Base-by-base conservation (phyloP, 768 basidiomycete species). In the Leucocoprinus sp. region DNA sequence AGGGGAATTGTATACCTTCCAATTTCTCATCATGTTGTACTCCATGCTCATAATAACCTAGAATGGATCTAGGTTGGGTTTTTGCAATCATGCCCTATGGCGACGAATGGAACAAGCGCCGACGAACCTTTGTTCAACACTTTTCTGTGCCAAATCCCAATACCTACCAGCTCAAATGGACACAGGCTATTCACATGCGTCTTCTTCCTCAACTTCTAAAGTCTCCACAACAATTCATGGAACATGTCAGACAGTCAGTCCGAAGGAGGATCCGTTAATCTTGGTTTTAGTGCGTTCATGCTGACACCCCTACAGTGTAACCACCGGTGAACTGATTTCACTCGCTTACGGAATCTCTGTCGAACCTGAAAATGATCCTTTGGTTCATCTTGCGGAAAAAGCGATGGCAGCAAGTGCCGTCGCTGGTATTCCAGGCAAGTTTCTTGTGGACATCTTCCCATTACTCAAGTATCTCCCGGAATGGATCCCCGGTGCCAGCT, bases 41-140 rank as follows among this genome's bases (percentile, higher is more conserved):
- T 2, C 9, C 17, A 21, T n/a, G 17, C n/a, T 24, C 6, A 15
- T 26, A 36, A 31, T 9, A 41, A 3, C 14, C n/a, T 38, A 71
- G 72, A 23, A 67, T 71, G 57, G 69, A 69, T 2, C 67, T 64
- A 54, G 60, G 60, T 17, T 71, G 66, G 63, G 55, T 63, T 37
- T 62, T 73, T 40, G 59, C 60, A 1, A 52, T 65, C 28, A 63
- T 70, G 63, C 60, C 58, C 3, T 73, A 73, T 35, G 66, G 67
- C 17, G 56, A 62, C 26, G 35, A 38, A 27, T 74, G 74, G 73
- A 66, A 60, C 37, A 59, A 61, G 7, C 64, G 65, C 19, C 63
- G 74, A 8, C 60, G 64, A 12, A 39, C 65, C 7, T 71, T 75
- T 51, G 61, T 64, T 27, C 55, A 67, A 37, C 64, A 72, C 43